Evolutionary conservation across 768 basidiomycete genomes (phyloP), one percentile per base, ranked within the genome.

Genomic region (Phanerodontia chrysosporium): DNA sequence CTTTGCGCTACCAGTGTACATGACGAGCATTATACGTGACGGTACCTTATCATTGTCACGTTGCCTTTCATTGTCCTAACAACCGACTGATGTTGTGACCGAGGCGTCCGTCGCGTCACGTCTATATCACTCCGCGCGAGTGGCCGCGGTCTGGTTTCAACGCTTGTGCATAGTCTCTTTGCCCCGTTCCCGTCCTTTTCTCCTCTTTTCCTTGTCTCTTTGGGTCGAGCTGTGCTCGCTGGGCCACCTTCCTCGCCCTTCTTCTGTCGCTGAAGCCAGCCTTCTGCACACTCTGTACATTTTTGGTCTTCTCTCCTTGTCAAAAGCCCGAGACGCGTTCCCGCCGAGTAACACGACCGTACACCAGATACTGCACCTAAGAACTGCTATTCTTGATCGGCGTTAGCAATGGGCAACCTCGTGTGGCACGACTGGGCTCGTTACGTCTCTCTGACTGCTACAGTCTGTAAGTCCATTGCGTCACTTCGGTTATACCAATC

Each of bases 361-460:
- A 42, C 39, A 42, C 39, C 39, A 42, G 8, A 8, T 18, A 10
- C 39, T 18, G 39, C 39, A 42, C 18, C 39, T 18, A 4, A 39
- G 49, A 61, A 7, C 53, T 13, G 29, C 29, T 35, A 25, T 52
- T 42, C 24, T 32, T 51, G 44, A 22, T 25, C 25, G 45, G 13
- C 29, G 16, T 55, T 29, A 39, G 55, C 59, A 57, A 94, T 93
- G 92, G 92, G 90, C 62, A 85, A 84, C 51, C 80, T 94, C 64
- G 73, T 92, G 65, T 92, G 90, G 90, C 85, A 90, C 72, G 83
- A 90, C 65, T 84, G 89, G 70, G 76, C 84, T 65, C 89, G 89
- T 62, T 77, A 80, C 55, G 77, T 90, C 64, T 74, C 88, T 42
- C 79, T 92, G 64, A 79, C 86, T 6, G 85, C 89, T 45, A 85